Evolutionary conservation across 202 grass and related monocot species (phyloP).

Genomic region (Digitaria exilis): DNA sequence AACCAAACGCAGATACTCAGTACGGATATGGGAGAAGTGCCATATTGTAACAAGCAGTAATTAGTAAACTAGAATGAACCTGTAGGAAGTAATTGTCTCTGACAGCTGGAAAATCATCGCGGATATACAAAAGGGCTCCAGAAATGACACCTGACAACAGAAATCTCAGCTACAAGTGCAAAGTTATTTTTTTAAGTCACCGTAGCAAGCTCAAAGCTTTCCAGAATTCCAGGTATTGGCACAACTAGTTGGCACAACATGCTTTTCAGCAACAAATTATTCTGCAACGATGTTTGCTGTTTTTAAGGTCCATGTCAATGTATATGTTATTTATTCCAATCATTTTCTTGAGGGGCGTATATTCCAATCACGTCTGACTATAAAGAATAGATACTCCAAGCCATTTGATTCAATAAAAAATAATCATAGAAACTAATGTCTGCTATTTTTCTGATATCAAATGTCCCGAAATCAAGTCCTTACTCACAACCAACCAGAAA

Average conservation of each 20-base stretch:
- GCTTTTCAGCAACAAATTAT: not conserved
- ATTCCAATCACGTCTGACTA: not conserved
- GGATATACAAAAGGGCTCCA: slow-evolving; percentile 91
- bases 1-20: slow-evolving; percentile 10
- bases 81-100: slow-evolving; percentile 82
- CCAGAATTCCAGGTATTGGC: not conserved
- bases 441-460: not conserved
- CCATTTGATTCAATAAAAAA: not conserved
- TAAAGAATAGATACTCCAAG: not conserved
- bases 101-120: slow-evolving; percentile 77
- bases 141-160: slow-evolving; percentile 82
- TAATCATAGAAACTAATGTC: not conserved
- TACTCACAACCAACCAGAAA: not conserved
- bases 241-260: not conserved
- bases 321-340: not conserved
- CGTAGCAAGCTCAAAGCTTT: not conserved
- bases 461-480: not conserved
- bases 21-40: not conserved
- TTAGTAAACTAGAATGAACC: slow-evolving; percentile 41
- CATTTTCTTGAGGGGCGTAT: not conserved
- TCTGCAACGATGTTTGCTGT: not conserved
- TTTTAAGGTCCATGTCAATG: not conserved
- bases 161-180: slow-evolving; percentile 30
- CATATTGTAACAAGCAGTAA: slow-evolving; percentile 11
- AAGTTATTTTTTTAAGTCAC: not conserved